Percentiles rank a stretch among this genome's conserved stretches.
These are phyloP conservation scores for Chlamydomonas schloesseri DNA, from an alignment of 139 green algal genomes.

Conservation along the genomic window DNA sequence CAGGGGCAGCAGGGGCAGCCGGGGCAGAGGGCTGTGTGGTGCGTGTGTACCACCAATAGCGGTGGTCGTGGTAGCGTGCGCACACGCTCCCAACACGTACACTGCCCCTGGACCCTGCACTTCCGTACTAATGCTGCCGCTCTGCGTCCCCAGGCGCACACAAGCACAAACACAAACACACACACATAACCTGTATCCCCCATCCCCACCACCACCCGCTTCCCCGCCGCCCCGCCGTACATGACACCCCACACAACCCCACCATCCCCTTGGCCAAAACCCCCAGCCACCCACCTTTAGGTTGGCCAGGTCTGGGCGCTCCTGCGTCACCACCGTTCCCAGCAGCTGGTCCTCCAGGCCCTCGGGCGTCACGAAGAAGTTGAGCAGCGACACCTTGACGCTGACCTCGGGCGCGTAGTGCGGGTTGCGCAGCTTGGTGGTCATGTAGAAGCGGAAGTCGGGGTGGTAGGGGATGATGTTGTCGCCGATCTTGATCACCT, in stretches of 20 bases:
- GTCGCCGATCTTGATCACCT: slow-evolving; percentile 90
- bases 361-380: slow-evolving; percentile 81
- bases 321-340: slow-evolving; percentile 77
- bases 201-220: too few relatives aligned
- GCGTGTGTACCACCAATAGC: too few relatives aligned
- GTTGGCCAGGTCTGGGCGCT: slow-evolving; percentile 74
- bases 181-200: too few relatives aligned
- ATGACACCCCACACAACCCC: too few relatives aligned
- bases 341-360: slow-evolving; percentile 87
- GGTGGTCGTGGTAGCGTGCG: too few relatives aligned
- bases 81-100: too few relatives aligned
- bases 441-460: slow-evolving; percentile 90
- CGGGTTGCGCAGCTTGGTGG: slow-evolving; percentile 83
- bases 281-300: slow-evolving; percentile 44
- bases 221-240: neutral
- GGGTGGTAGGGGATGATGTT: slow-evolving; percentile 89
- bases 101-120: too few relatives aligned
- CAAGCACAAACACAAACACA: too few relatives aligned
- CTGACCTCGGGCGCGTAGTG: slow-evolving; percentile 82
- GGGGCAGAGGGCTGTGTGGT: neutral
- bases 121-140: too few relatives aligned
- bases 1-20: too few relatives aligned
- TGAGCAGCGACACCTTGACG: slow-evolving; percentile 83
- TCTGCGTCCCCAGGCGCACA: too few relatives aligned
- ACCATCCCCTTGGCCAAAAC: too few relatives aligned